These are phyloP conservation scores for Diutina mesorugosa DNA, from an alignment of 1,139 yeast genomes.

Conservation along the genomic window DNA sequence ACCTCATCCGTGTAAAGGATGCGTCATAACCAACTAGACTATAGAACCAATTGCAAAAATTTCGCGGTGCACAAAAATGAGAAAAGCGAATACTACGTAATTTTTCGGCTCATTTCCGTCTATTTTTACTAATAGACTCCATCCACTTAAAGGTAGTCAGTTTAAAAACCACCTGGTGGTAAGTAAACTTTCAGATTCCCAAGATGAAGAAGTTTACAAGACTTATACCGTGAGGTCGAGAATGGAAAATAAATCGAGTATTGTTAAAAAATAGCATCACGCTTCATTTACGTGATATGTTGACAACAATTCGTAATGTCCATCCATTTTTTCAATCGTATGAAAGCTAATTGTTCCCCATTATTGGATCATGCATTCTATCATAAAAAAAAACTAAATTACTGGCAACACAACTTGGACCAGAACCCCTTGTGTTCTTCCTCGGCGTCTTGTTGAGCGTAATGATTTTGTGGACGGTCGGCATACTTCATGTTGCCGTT, in stretches of 20 bases:
- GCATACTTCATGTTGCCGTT: constrained; percentile 5
- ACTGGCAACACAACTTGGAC: constrained; percentile 34
- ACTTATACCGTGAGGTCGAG: no score
- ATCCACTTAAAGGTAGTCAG: no score
- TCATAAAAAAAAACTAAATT: constrained; percentile 3
- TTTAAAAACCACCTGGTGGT: no score
- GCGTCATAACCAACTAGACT: constrained; percentile 2
- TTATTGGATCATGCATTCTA: background rate
- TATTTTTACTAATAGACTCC: no score
- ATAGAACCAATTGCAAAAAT: background rate
- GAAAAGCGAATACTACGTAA: no score
- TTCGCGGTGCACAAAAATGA: background rate
- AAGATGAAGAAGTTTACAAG: no score
- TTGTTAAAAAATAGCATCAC: no score
- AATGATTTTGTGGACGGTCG: background rate
- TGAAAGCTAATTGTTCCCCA: background rate
- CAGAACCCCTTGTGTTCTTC: constrained; percentile 31
- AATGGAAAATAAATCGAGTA: no score
- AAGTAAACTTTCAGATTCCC: no score
- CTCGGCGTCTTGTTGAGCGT: constrained; percentile 11
- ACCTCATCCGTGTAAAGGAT: constrained; percentile 2
- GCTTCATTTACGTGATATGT: no score
- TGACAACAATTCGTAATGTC: no score
- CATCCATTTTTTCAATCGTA: background rate
- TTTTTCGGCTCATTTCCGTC: no score